Evolutionary conservation across 495 filamentous ascomycete species (phyloP).

Genomic region (Talaromyces stipitatus): DNA sequence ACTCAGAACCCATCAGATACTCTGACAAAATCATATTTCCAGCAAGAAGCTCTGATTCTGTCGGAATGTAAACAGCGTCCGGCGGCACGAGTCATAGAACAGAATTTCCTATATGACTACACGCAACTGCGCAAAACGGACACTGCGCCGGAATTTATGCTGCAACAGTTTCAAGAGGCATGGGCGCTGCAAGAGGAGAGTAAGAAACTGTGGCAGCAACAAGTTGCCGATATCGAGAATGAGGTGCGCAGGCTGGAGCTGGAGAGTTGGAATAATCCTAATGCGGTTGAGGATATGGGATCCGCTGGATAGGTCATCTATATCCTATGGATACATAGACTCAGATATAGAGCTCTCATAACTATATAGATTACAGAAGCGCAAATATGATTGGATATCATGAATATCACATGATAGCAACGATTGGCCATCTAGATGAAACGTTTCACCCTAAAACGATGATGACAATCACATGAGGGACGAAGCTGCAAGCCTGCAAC

Average conservation of each 20-base stretch:
- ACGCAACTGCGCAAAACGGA: slow-evolving; percentile 38
- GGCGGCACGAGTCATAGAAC: slow-evolving; percentile 74
- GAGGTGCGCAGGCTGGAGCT: slow-evolving; percentile 57
- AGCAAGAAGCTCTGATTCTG: slow-evolving; percentile 54
- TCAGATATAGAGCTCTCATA: neutral
- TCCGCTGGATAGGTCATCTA: slow-evolving; percentile 21
- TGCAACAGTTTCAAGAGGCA: slow-evolving; percentile 55
- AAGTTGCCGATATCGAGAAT: slow-evolving; percentile 47
- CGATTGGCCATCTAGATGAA: neutral
- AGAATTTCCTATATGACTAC: slow-evolving; percentile 85
- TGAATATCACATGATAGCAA: neutral
- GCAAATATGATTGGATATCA: neutral
- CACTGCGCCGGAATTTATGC: slow-evolving; percentile 58
- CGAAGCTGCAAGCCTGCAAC: neutral
- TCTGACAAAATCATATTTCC: slow-evolving; percentile 42
- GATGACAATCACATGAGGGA: neutral
- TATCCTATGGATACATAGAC: neutral
- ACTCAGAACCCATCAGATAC: slow-evolving; percentile 36
- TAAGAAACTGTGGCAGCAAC: slow-evolving; percentile 33
- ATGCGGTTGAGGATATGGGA: slow-evolving; percentile 66
- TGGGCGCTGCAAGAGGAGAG: slow-evolving; percentile 61
- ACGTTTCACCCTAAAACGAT: neutral
- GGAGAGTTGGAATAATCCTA: slow-evolving; percentile 64
- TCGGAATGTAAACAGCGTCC: slow-evolving; percentile 73
- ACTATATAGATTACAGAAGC: neutral